Evolutionary conservation across 257 asterid species (phyloP).

Genomic region (Przewalskia tangutica): DNA sequence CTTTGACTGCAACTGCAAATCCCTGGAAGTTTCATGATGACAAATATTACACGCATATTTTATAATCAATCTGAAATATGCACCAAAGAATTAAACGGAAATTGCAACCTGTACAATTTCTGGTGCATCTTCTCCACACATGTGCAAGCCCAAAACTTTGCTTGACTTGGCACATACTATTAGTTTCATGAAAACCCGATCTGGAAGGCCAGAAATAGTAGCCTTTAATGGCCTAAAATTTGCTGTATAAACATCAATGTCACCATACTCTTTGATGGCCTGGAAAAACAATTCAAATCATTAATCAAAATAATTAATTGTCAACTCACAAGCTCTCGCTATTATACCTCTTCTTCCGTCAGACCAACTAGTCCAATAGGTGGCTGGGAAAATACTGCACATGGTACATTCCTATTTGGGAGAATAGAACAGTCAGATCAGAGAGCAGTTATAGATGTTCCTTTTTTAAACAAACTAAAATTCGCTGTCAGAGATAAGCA

Average conservation of each 20-base stretch:
- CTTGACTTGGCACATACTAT: slow-evolving; percentile 71
- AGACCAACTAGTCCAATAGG: slow-evolving; percentile 94
- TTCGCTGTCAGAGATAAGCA: neutral
- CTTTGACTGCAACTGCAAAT: slow-evolving; percentile 87
- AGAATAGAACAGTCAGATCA: slow-evolving; percentile 7
- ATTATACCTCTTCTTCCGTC: slow-evolving; percentile 74
- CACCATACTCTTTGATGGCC: slow-evolving; percentile 68
- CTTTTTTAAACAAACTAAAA: neutral
- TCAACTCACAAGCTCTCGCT: slow-evolving; percentile 3
- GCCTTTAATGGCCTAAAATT: slow-evolving; percentile 91
- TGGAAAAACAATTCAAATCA: slow-evolving; percentile 18
- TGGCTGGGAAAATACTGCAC: slow-evolving; percentile 96
- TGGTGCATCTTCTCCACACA: slow-evolving; percentile 95
- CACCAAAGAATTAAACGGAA: neutral
- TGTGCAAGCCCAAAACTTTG: slow-evolving; percentile 80
- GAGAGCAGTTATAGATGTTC: neutral
- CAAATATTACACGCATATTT: neutral
- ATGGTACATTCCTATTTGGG: slow-evolving; percentile 62
- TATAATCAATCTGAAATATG: neutral
- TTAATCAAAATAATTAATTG: slow-evolving; percentile 10
- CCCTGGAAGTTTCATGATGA: slow-evolving; percentile 44
- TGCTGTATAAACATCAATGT: slow-evolving; percentile 70
- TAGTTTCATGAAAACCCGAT: slow-evolving; percentile 80
- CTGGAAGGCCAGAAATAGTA: slow-evolving; percentile 94
- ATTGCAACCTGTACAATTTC: slow-evolving; percentile 72